Evolutionary conservation across 305 asterid genomes (phyloP), one percentile per base, ranked within the genome.

Genomic region (Rubia tinctorum): DNA sequence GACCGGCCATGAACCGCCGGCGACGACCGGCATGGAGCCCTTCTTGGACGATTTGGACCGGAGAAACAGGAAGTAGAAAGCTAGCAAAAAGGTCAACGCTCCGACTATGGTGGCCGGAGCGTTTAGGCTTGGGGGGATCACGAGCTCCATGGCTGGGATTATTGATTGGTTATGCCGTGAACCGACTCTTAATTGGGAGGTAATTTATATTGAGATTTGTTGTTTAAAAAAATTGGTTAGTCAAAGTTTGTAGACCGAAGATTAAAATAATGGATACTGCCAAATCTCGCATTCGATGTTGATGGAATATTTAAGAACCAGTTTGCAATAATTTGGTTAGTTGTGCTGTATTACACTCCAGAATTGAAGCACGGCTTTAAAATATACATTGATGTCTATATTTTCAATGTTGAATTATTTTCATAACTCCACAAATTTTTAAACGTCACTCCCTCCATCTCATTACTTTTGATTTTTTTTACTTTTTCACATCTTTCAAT

Each of bases 1-100:
- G 2, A 75, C 43, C 0, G 75, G 71, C 75, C 79, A 75, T 62
- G 66, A 30, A 1, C 71, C 71, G 8, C 71, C 71, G 0, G 71
- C 75, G 49, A 69, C 74, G 0, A 63, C 59, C 0, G 79, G 79
- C 10, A 30, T 23, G 10, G n/a, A 51, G 23, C 7, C 9, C 43
- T 68, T 17, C 15, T 74, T 58, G 6, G 23, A 4, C 5, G 69
- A n/a, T 8, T n/a, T 22, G 3, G 44, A 17, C 7, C 45, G 43
- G 20, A 30, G 3, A 0, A 40, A 66, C 0, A 66, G 3, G 18
- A 71, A 40, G 43, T 58, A 62, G 53, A 22, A 7, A 40, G 60
- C 56, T 0, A 58, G n/a, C 9, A 71, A 7, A 25, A 71, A 39
- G 44, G 56, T 65, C 17, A 71, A 53, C 37, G 66, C 66, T 18